Evolutionary conservation across 2,329 filamentous ascomycete genomes (phyloP), one percentile per base, ranked within the genome.

Genomic region (Exophiala sp.): DNA sequence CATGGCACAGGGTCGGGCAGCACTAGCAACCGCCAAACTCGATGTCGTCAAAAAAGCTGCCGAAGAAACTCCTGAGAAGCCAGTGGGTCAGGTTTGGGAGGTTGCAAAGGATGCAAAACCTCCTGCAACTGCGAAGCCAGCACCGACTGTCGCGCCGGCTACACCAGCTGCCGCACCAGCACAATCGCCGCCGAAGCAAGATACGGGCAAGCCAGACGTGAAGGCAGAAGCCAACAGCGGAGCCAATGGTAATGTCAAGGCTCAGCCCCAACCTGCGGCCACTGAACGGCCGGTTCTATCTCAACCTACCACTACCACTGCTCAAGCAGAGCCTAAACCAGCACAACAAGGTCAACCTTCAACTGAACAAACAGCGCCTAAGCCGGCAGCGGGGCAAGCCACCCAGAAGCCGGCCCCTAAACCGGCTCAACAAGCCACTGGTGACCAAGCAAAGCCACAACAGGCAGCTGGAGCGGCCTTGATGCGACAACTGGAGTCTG

Each of bases 31-130:
- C 43, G 86, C 84, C 3, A 94, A 93, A 70, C 70, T 94, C 24
- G 78, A 79, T 1, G 80, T 93, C 1, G 86, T 97, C 2, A 79
- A 89, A 62, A 86, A 81, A 40, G 90, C 91, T 10, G 88, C 85
- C 0, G 77, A 76, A n/a, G 85, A 95, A 41, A 96, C 90, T 0
- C 91, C 91, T 0, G 77, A 91, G 61, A 83, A 82, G 64, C 81
- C 89, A 0, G 88, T 97, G 2, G 79, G 73, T 8, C 89, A 96
- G 67, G 90, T 96, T 0, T 96, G 88, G 86, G 82, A 85, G 56
- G 72, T 86, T 46, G 89, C 85, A 0, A 90, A 91, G 68, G 73
- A 70, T 46, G 78, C 81, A 9, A 85, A 80, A 64, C 73, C 78
- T 47, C 58, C 68, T 16, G 65, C 73, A 44, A 58, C 64, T 37